phyloP scores from a whole-genome alignment of 208 protist genomes.

The Leishmania arabica region DNA sequence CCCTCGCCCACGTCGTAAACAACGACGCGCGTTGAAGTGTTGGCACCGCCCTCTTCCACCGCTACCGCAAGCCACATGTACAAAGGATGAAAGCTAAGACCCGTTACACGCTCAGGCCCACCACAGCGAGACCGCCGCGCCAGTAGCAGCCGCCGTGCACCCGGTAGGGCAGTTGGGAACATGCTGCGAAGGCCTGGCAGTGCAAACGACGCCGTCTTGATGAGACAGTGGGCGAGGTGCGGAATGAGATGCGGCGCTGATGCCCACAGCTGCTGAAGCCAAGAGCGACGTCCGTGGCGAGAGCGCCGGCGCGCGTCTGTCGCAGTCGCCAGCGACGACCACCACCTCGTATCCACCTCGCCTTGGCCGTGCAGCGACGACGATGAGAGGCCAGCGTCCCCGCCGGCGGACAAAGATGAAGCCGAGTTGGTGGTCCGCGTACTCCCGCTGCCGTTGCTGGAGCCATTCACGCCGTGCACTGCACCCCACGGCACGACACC shows the following conservation, averaged over 20 bases:
- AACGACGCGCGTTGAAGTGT: conserved; percentile 47
- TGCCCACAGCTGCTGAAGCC: neutral
- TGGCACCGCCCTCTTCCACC: conserved; percentile 50
- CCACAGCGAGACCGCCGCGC: conserved; percentile 13
- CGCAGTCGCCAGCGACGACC: neutral
- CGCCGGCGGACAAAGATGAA: neutral
- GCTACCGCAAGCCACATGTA: conserved; percentile 64
- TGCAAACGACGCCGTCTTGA: conserved; percentile 33
- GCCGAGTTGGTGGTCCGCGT: neutral
- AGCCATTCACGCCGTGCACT: neutral
- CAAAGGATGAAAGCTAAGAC: conserved; percentile 53
- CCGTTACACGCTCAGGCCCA: conserved; percentile 57
- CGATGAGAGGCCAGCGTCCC: neutral
- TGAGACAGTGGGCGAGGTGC: conserved; percentile 12
- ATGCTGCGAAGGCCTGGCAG: conserved; percentile 50
- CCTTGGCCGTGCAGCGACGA: conserved; percentile 5
- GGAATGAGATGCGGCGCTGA: conserved; percentile 23
- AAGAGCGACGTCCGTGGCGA: neutral
- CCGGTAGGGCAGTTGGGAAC: conserved; percentile 59
- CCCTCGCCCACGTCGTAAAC: conserved; percentile 61
- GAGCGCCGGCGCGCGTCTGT: neutral
- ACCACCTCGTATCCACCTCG: conserved; percentile 3
- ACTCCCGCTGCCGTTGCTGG: neutral
- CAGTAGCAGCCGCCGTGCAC: conserved; percentile 12
- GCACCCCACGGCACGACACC: conserved; percentile 36